Base-by-base conservation (phyloP, 768 basidiomycete species). In the Xanthoconium purpureum region DNA sequence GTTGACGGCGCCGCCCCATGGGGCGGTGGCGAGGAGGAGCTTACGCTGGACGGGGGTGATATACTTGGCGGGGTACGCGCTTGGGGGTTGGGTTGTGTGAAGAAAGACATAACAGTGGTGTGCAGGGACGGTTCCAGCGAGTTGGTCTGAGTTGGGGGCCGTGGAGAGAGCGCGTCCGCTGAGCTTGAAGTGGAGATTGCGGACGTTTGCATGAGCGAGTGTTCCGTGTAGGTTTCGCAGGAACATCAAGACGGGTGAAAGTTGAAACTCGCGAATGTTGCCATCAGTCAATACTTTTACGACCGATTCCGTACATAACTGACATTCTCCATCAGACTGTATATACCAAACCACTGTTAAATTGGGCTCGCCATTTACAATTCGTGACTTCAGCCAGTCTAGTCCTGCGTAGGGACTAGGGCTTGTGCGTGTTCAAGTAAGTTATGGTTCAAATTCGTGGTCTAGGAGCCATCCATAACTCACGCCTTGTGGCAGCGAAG, bases 1-100 rank as follows among this genome's bases (percentile, higher is more conserved):
- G 67, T 88, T 89, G 59, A 85, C 82, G 3, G 79, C 57, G 6
- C 79, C 84, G 8, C 82, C 81, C 77, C 77, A 82, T 63, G 73
- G 71, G 33, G 67, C 62, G 8, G 74, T 73, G 18, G 72, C 72
- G 11, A 78, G 66, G 53, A 78, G 77, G 37, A 89, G 71, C 11
- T 74, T 77, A 17, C 78, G 75, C 42, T 83, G 81, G 1, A 88
- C 56, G 3, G 78, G 72, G 0, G 84, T 81, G 3, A 75, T 69
- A 30, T 77, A 66, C 20, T 75, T 76, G 33, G 77, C 62, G 2
- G 84, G 79, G 60, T 82, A 86, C 12, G 66, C 50, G 10, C 74
- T 62, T 0, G 85, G 85, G 7, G 84, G 77, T 7, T 74, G 63
- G 1, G 69, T 62, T 3, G 82, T 71, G 63, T 84, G 81, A 12